Conservation (phyloP, 2,329 filamentous ascomycete genomes). For the Claviceps africana region DNA sequence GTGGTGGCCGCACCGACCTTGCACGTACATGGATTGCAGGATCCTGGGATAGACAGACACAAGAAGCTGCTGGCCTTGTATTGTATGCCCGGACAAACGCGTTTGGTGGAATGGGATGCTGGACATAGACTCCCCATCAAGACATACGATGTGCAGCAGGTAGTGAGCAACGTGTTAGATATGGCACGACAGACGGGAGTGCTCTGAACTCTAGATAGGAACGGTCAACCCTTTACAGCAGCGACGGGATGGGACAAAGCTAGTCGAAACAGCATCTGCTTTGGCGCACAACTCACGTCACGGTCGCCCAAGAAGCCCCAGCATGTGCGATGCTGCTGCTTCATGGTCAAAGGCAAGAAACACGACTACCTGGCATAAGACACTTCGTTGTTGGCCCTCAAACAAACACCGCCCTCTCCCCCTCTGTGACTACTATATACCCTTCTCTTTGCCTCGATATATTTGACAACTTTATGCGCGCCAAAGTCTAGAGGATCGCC, state of each 20-base stretch:
- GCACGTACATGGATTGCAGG: constrained; percentile 35
- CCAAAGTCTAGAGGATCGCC: background rate
- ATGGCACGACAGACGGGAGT: constrained; percentile 10
- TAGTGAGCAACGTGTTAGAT: constrained; percentile 14
- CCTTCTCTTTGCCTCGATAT: background rate
- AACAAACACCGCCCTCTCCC: background rate
- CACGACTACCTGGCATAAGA: background rate
- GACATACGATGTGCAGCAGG: constrained; percentile 43
- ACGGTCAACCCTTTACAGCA: background rate
- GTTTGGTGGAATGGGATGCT: constrained; percentile 59
- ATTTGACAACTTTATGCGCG: background rate
- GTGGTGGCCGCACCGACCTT: constrained; percentile 20
- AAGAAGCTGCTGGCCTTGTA: constrained; percentile 40
- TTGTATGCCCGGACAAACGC: constrained; percentile 38
- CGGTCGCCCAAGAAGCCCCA: background rate
- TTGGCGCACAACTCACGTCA: background rate
- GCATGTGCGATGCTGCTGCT: background rate
- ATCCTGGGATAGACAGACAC: constrained; percentile 44
- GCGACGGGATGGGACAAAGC: background rate
- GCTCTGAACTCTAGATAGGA: background rate
- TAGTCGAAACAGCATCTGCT: background rate
- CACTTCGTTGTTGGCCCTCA: no score
- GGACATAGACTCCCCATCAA: constrained; percentile 59
- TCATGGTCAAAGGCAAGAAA: background rate
- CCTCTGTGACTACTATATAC: background rate